phyloP scores from a whole-genome alignment of 164 flowering plant species.

The Amborella trichopoda region DNA sequence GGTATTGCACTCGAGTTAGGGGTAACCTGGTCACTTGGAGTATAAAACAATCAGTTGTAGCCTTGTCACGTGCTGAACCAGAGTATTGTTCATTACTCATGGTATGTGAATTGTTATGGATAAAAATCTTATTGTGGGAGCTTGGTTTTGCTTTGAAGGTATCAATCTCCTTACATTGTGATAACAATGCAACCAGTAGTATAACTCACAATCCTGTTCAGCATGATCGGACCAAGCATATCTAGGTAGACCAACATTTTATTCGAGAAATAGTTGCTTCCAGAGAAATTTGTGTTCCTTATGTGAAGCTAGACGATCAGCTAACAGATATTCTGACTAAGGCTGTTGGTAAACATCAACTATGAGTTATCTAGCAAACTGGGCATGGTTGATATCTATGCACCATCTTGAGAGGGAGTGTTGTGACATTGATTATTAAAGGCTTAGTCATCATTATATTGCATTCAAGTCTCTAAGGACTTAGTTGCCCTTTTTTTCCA shows the following conservation, averaged over 20 bases:
- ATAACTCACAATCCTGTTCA: slow-evolving; percentile 2
- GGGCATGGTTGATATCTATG: background rate
- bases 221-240: slow-evolving; percentile 5
- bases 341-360: background rate
- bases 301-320: background rate
- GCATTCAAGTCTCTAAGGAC: background rate
- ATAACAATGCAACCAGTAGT: slow-evolving; percentile 2
- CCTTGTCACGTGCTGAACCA: background rate
- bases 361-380: background rate
- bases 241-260: slow-evolving; percentile 1
- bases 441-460: background rate
- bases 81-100: too few species aligned
- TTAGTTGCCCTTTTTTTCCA: background rate
- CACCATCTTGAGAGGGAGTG: background rate
- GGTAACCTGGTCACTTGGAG: background rate
- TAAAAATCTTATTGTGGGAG: background rate
- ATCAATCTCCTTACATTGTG: background rate
- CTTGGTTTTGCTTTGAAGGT: background rate
- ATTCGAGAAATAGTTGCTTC: background rate
- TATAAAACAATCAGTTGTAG: background rate
- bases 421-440: background rate
- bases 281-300: background rate
- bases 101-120: background rate
- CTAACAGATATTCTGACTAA: background rate
- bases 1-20: background rate